A percentile compares a stretch with the other conserved stretches of the same genome.
These are phyloP conservation scores for Aureobasidium sp. DNA, from an alignment of 2,329 filamentous ascomycete genomes.

Conservation along the genomic window DNA sequence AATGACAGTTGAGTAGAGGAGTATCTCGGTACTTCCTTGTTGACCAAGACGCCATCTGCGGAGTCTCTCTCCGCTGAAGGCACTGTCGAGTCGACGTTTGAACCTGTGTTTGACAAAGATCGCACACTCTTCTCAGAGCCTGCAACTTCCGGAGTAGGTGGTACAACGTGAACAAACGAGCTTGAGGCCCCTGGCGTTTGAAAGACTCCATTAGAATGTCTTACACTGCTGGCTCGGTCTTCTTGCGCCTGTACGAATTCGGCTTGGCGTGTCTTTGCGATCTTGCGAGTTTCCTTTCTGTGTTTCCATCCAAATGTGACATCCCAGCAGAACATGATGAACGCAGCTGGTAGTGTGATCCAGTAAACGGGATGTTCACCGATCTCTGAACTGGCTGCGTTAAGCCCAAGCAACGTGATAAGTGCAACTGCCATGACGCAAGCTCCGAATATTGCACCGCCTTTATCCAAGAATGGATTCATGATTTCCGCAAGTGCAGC, in stretches of 20 bases:
- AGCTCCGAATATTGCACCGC: conserved; percentile 69
- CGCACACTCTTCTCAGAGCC: conserved; percentile 7
- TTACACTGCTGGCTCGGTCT: not conserved
- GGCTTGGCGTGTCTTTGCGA: conserved; percentile 58
- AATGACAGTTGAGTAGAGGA: not conserved
- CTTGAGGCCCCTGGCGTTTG: not conserved
- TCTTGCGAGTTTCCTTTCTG: conserved; percentile 68
- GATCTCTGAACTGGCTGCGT: conserved; percentile 61
- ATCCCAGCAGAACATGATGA: conserved; percentile 76
- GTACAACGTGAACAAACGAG: not conserved
- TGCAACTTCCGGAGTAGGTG: not conserved
- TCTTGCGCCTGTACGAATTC: conserved; percentile 33
- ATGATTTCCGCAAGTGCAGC: conserved; percentile 77
- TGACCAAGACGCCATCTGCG: not conserved
- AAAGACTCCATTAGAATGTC: not conserved
- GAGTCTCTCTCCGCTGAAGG: not conserved
- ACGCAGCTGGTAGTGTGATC: conserved; percentile 73
- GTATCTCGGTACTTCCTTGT: not conserved
- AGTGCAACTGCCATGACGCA: conserved; percentile 73
- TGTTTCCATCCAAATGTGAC: conserved; percentile 69
- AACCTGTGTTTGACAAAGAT: not conserved
- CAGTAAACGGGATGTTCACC: conserved; percentile 69
- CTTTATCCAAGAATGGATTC: conserved; percentile 77
- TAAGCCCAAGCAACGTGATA: conserved; percentile 70
- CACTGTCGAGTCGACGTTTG: not conserved